Evolutionary conservation across 257 asterid genomes (phyloP).

Genomic region (Nicotiana tomentosiformis): DNA sequence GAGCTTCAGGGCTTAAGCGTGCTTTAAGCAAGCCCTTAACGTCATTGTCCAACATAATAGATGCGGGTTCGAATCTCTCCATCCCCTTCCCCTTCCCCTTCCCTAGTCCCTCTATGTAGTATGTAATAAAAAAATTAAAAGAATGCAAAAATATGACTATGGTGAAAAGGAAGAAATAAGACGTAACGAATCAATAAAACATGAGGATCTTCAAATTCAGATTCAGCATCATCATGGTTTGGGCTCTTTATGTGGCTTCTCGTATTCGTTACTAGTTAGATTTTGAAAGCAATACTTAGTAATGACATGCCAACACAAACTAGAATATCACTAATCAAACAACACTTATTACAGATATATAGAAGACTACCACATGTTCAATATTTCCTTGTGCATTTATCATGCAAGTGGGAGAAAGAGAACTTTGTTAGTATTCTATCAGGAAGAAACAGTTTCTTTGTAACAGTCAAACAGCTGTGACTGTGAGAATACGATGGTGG

Average conservation of each 20-base stretch:
- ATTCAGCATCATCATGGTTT: not conserved
- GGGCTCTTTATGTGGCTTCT: not conserved
- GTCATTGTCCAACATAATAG: not conserved
- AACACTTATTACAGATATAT: not conserved
- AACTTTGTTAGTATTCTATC: not conserved
- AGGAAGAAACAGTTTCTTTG: not conserved
- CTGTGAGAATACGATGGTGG: not conserved
- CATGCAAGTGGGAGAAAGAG: constrained; percentile 8
- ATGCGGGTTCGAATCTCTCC: not conserved
- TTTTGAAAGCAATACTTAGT: not conserved
- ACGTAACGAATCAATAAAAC: not conserved
- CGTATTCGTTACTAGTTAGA: not conserved
- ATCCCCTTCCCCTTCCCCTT: not conserved
- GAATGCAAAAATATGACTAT: not conserved
- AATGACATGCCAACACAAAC: not conserved
- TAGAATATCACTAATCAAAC: not conserved
- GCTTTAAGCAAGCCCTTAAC: too few relatives aligned
- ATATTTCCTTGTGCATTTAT: not conserved
- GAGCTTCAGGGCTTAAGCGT: too few relatives aligned
- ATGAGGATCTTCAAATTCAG: not conserved
- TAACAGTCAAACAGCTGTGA: not conserved
- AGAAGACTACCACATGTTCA: not conserved
- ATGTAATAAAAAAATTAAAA: not conserved
- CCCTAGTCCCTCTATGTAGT: not conserved
- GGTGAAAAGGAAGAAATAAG: not conserved